Conservation (phyloP, 2,329 filamentous ascomycete species). For the Aspergillus chevalieri region DNA sequence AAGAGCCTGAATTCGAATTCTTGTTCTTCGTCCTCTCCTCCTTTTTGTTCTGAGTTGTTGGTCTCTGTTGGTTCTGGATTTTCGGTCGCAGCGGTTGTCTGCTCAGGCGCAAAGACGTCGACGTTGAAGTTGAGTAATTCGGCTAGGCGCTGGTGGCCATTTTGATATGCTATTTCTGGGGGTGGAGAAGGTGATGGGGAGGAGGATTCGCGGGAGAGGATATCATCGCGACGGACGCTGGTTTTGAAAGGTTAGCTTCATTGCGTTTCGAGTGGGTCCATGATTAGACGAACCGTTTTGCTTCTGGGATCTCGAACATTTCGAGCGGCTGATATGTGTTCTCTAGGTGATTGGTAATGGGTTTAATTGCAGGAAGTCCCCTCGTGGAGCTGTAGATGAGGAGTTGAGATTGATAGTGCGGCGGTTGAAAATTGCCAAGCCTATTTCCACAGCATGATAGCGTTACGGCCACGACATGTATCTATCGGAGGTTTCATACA, state of each 20-base stretch:
- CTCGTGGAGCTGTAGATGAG: neutral
- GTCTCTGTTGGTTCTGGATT: constrained; percentile 5
- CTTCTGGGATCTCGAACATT: constrained; percentile 34
- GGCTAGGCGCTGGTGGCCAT: constrained; percentile 26
- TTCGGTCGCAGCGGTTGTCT: neutral
- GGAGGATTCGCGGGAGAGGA: constrained; percentile 25
- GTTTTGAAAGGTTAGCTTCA: neutral
- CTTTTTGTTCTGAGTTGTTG: neutral
- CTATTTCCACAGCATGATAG: neutral
- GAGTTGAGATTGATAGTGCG: neutral
- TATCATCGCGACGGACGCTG: constrained; percentile 34
- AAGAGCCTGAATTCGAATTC: constrained; percentile 42
- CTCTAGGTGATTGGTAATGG: neutral
- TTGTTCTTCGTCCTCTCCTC: constrained; percentile 32
- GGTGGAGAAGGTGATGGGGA: constrained; percentile 25
- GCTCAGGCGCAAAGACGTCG: constrained; percentile 7
- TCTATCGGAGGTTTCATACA: no score
- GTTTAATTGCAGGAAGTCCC: neutral
- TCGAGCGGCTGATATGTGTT: neutral
- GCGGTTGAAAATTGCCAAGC: neutral
- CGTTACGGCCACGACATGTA: neutral
- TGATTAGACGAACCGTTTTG: constrained; percentile 27
- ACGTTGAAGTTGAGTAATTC: constrained; percentile 30
- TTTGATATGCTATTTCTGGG: constrained; percentile 19
- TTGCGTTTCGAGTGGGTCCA: neutral